A percentile compares a stretch with the other conserved stretches of the same genome.
These are phyloP conservation scores for Obba rivulosa DNA, from an alignment of 768 basidiomycete genomes.

Conservation along the genomic window DNA sequence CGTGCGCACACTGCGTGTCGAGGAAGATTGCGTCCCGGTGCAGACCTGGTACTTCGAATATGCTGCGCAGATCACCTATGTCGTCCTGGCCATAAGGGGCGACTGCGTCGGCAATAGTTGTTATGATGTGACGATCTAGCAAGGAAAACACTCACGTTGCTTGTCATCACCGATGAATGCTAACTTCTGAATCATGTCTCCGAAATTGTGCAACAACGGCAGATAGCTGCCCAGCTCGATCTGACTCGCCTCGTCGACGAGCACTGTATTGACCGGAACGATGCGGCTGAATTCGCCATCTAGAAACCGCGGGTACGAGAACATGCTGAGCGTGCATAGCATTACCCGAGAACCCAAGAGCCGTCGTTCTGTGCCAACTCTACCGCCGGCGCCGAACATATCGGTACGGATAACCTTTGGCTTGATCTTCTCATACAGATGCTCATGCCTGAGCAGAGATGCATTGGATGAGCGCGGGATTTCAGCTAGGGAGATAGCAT, in stretches of 20 bases:
- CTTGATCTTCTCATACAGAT: slow-evolving; percentile 33
- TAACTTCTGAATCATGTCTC: slow-evolving; percentile 12
- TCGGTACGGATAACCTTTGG: slow-evolving; percentile 34
- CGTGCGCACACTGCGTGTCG: slow-evolving; percentile 29
- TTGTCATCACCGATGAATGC: slow-evolving; percentile 28
- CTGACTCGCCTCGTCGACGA: slow-evolving; percentile 46
- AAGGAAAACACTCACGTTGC: slow-evolving; percentile 25
- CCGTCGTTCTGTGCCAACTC: slow-evolving; percentile 13
- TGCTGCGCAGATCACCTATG: slow-evolving; percentile 22
- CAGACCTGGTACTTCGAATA: slow-evolving; percentile 30
- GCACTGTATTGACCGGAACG: slow-evolving; percentile 31
- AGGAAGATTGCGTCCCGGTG: slow-evolving; percentile 21
- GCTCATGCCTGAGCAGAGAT: slow-evolving; percentile 36
- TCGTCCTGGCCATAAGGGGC: slow-evolving; percentile 30
- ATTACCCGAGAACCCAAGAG: slow-evolving; percentile 31
- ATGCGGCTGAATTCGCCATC: slow-evolving; percentile 14
- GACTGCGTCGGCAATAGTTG: slow-evolving; percentile 17
- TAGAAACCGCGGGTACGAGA: slow-evolving; percentile 24
- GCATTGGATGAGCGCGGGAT: background rate
- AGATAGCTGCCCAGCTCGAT: slow-evolving; percentile 39
- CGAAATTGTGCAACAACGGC: slow-evolving; percentile 22
- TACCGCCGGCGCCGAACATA: slow-evolving; percentile 14
- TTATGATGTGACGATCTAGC: background rate
- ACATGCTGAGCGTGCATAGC: slow-evolving; percentile 45
- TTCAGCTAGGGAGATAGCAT: background rate